phyloP scores from a whole-genome alignment of 208 protist genomes.

The Crithidia thermophila region DNA sequence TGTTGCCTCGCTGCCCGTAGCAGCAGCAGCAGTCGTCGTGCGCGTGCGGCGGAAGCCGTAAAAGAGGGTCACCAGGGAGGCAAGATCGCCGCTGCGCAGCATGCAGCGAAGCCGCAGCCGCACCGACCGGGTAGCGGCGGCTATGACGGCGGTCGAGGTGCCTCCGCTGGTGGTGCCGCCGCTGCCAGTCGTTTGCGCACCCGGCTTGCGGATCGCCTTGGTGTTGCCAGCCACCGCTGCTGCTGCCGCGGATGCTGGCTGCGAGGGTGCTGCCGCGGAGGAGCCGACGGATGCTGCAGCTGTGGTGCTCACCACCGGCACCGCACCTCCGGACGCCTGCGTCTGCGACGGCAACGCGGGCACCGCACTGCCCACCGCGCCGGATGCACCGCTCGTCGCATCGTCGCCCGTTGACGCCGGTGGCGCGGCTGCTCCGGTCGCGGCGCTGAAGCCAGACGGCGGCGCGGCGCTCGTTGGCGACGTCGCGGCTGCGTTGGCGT shows the following conservation, averaged over 20 bases:
- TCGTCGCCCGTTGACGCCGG: not conserved
- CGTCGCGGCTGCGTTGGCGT: too few species aligned
- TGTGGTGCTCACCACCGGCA: not conserved
- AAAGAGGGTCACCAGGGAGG: conserved; percentile 50
- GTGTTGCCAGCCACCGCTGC: not conserved
- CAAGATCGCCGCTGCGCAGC: conserved; percentile 52
- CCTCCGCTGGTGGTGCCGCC: not conserved
- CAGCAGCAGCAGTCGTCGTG: conserved; percentile 7
- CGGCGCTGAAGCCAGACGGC: not conserved
- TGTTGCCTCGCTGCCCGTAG: too few species aligned
- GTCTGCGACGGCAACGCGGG: too few species aligned
- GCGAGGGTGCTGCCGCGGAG: not conserved
- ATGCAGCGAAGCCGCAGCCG: conserved; percentile 75
- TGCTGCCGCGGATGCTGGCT: not conserved
- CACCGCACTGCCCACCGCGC: too few species aligned
- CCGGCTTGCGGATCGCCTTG: not conserved
- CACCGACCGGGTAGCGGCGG: conserved; percentile 24
- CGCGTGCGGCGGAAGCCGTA: conserved; percentile 58
- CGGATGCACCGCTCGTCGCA: not conserved
- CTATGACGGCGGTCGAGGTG: not conserved
- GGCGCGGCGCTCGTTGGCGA: too few species aligned
- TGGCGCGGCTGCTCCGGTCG: not conserved
- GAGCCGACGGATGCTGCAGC: not conserved
- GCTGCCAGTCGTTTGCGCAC: too few species aligned
- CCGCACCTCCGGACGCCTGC: not conserved